phyloP scores from a whole-genome alignment of 768 basidiomycete species.

The Tulasnella sp. region DNA sequence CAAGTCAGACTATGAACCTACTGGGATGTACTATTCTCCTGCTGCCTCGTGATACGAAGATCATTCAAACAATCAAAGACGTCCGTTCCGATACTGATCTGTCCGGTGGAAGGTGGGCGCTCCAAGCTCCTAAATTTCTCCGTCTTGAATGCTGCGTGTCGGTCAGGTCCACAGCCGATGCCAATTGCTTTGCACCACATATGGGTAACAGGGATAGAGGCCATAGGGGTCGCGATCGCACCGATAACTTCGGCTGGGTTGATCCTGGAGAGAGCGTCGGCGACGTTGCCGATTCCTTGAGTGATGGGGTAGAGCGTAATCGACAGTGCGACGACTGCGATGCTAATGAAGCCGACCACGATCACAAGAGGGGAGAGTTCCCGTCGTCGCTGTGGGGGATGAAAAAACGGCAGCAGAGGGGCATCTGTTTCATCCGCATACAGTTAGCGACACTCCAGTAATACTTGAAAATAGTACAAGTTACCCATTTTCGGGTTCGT shows the following conservation, averaged over 20 bases:
- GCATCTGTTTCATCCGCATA: neutral
- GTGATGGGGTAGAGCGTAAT: neutral
- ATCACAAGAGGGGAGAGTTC: neutral
- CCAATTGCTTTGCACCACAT: slow-evolving; percentile 7
- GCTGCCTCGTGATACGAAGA: slow-evolving; percentile 7
- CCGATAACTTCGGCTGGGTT: neutral
- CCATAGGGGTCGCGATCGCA: neutral
- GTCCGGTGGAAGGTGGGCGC: neutral
- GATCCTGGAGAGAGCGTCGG: neutral
- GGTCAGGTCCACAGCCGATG: neutral
- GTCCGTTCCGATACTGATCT: slow-evolving; percentile 15
- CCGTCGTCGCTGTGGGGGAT: neutral
- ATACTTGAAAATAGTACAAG: neutral
- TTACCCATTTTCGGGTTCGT: neutral
- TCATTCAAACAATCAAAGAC: slow-evolving; percentile 19
- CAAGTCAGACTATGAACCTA: neutral
- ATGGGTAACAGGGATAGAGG: neutral
- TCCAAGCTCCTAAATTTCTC: neutral
- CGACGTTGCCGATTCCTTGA: neutral
- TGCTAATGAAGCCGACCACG: neutral
- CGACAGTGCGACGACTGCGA: neutral
- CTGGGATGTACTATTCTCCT: slow-evolving; percentile 6
- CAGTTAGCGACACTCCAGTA: neutral
- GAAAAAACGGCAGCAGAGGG: neutral
- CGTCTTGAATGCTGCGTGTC: slow-evolving; percentile 1